phyloP scores from a whole-genome alignment of 306 rosid species.

The Vicia faba region DNA sequence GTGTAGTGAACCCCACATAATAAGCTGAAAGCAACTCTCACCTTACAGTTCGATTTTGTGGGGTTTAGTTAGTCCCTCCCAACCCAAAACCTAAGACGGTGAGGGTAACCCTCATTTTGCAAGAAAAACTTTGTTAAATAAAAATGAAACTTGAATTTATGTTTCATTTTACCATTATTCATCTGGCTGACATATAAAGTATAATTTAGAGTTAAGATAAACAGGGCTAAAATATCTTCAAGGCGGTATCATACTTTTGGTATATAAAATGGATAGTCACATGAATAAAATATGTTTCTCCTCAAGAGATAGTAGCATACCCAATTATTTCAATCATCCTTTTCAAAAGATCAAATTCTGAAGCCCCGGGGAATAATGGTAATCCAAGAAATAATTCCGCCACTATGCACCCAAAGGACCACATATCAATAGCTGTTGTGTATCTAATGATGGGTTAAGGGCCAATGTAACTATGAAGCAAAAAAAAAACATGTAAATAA shows the following conservation, averaged over 20 bases:
- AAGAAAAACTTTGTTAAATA: slow-evolving; percentile 26
- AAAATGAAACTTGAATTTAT: slow-evolving; percentile 25
- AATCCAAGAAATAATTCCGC: slow-evolving; percentile 96
- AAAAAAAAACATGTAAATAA: slow-evolving; percentile 1
- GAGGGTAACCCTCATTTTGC: background rate
- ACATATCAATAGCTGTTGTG: slow-evolving; percentile 97
- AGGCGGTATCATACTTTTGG: slow-evolving; percentile 13
- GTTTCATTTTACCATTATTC: slow-evolving; percentile 22
- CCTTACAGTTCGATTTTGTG: background rate
- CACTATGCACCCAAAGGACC: slow-evolving; percentile 99
- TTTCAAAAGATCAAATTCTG: slow-evolving; percentile 90
- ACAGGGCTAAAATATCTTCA: slow-evolving; percentile 19
- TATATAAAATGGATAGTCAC: slow-evolving; percentile 30
- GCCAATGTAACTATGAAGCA: slow-evolving; percentile 24
- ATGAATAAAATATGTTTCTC: slow-evolving; percentile 9
- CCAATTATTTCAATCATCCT: slow-evolving; percentile 96
- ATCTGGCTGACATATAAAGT: slow-evolving; percentile 17
- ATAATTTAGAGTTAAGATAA: slow-evolving; percentile 25
- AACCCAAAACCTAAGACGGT: background rate
- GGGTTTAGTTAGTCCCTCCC: background rate
- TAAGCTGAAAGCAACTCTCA: background rate
- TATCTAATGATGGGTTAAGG: slow-evolving; percentile 73
- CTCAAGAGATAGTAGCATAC: slow-evolving; percentile 55
- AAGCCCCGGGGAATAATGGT: slow-evolving; percentile 98
- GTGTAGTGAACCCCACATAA: background rate